phyloP scores from a whole-genome alignment of 2,329 filamentous ascomycete species.

The Ciborinia camelliae region DNA sequence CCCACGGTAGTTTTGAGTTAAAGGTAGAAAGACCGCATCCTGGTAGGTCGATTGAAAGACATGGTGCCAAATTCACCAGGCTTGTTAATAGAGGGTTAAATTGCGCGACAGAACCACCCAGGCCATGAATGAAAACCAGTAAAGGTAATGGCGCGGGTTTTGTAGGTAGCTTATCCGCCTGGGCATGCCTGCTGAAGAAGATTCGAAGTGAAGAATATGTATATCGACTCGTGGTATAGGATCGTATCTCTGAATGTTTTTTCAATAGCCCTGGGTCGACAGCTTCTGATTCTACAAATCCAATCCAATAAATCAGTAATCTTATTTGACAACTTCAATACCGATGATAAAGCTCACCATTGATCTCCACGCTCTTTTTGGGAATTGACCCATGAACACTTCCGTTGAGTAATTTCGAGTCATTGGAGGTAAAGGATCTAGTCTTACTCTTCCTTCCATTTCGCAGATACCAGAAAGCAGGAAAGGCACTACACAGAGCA shows the following conservation, averaged over 20 bases:
- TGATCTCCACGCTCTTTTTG: constrained; percentile 23
- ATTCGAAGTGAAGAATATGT: constrained; percentile 75
- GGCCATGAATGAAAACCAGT: constrained; percentile 85
- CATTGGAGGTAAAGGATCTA: constrained; percentile 24
- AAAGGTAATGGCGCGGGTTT: constrained; percentile 73
- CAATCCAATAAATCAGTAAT: constrained; percentile 18
- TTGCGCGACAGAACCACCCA: constrained; percentile 89
- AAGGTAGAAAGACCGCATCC: constrained; percentile 84
- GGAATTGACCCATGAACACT: constrained; percentile 9
- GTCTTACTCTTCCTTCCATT: constrained; percentile 24
- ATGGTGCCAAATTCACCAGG: constrained; percentile 77
- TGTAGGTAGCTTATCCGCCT: constrained; percentile 74
- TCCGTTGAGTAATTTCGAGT: constrained; percentile 9
- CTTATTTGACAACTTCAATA: neutral
- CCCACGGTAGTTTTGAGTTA: constrained; percentile 60
- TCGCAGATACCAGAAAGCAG: constrained; percentile 30
- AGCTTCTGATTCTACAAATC: constrained; percentile 30
- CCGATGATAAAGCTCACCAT: constrained; percentile 24
- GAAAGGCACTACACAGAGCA: constrained; percentile 26
- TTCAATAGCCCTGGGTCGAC: constrained; percentile 74
- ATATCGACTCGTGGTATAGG: constrained; percentile 66
- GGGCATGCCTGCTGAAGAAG: constrained; percentile 78
- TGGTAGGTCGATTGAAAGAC: constrained; percentile 83
- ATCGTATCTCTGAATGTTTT: constrained; percentile 67
- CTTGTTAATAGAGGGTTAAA: constrained; percentile 79